Conservation (phyloP, 164 flowering plant genomes). For the Berberis vulgaris region DNA sequence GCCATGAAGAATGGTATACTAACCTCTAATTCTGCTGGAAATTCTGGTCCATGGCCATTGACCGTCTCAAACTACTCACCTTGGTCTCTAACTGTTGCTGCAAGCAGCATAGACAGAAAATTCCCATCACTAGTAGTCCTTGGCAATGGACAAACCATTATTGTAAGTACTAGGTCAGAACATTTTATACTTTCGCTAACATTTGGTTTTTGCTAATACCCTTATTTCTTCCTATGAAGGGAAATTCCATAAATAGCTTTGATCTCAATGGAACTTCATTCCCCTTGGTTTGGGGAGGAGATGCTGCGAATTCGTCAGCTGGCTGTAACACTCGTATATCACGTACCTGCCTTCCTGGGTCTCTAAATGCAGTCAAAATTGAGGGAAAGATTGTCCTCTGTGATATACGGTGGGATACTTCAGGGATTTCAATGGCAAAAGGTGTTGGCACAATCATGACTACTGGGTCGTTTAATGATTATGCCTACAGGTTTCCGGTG, state of each 20-base stretch:
- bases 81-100: neutral
- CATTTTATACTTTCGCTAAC: no score
- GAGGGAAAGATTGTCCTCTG: conserved; percentile 37
- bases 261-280: conserved; percentile 23
- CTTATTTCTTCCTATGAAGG: conserved; percentile 6
- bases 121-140: neutral
- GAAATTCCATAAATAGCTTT: conserved; percentile 33
- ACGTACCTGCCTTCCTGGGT: conserved; percentile 16
- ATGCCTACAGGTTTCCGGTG: conserved; percentile 21
- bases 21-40: neutral
- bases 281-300: conserved; percentile 42
- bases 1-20: neutral
- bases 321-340: conserved; percentile 16
- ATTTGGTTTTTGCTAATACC: no score
- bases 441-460: conserved; percentile 32
- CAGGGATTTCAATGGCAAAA: conserved; percentile 16
- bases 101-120: neutral
- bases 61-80: neutral
- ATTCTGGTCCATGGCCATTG: neutral
- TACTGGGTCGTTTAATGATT: conserved; percentile 10
- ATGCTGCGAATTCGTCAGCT: conserved; percentile 28
- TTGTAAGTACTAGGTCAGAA: no score
- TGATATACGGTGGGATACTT: conserved; percentile 19
- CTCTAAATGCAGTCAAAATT: conserved; percentile 21
- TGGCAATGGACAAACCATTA: no score